Conservation (phyloP, 345 rosid genomes). For the Hibiscus syriacus region DNA sequence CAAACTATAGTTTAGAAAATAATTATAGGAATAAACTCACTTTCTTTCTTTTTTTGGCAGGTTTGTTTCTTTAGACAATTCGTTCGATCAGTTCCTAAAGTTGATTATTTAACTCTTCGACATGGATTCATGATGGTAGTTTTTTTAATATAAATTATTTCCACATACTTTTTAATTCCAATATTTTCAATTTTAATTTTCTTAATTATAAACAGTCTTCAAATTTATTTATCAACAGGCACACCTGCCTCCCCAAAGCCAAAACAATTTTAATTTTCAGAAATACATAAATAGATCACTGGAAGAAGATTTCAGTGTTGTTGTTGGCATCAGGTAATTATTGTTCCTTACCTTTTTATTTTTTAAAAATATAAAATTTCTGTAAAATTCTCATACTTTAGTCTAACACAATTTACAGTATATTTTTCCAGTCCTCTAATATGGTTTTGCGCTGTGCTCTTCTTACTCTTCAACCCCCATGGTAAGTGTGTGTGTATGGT, state of each 20-base stretch:
- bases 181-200: too few relatives aligned
- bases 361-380: too few relatives aligned
- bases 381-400: too few relatives aligned
- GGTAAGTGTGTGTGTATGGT: slow-evolving; percentile 61
- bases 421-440: slow-evolving; percentile 65
- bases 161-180: too few relatives aligned
- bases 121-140: slow-evolving; percentile 95
- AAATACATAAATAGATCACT: slow-evolving; percentile 80
- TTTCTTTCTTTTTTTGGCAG: too few relatives aligned
- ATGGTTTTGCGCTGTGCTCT: slow-evolving; percentile 74
- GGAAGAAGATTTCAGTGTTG: slow-evolving; percentile 82
- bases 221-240: slow-evolving; percentile 38
- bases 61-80: slow-evolving; percentile 92
- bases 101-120: slow-evolving; percentile 81
- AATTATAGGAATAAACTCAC: too few relatives aligned
- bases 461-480: slow-evolving; percentile 56
- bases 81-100: slow-evolving; percentile 70
- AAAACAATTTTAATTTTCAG: slow-evolving; percentile 55
- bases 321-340: slow-evolving; percentile 72
- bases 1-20: too few relatives aligned
- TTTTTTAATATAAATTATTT: slow-evolving; percentile 6
- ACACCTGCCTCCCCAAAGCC: slow-evolving; percentile 76
- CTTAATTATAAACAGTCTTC: too few relatives aligned
- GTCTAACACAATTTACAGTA: too few relatives aligned
- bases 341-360: too few relatives aligned